Base-by-base conservation (phyloP, 2,329 filamentous ascomycete genomes). In the Ceratocystis alfenasii region DNA sequence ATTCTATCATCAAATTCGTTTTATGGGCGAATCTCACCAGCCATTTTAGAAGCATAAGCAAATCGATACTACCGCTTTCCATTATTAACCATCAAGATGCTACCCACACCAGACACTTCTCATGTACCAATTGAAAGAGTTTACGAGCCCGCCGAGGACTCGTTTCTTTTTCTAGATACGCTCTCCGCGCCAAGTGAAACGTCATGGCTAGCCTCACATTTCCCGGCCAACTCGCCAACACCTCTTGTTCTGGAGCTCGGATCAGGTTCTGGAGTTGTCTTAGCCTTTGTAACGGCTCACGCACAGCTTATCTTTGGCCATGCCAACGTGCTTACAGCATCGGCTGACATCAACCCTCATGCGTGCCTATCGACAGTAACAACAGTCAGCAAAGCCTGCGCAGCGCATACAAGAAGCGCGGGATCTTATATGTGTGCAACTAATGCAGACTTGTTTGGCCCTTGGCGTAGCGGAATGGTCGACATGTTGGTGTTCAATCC, bases 401-500 rank as follows among this genome's bases (percentile, higher is more conserved):
- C 1, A 28, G 60, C 57, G 12, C 59, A 65, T 44, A 22, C 3
- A n/a, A 55, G 28, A n/a, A 59, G 59, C 6, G 69, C 71, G 0
- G 66, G 65, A 5, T 75, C 74, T 15, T 89, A 87, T 70, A 75
- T 94, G 6, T 87, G 85, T 50, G 82, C 87, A 20, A 73, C 87
- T 30, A 85, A 85, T 67, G 87, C 83, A 1, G 90, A 97, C 72
- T 80, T 99, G 0, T 80, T 81, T 3, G 75, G 81, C 1, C 78
- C 86, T 0, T 76, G 95, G 50, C 72, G 77, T 0, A 66, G 62
- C 12, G 17, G 33, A 2, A 75, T 76, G 48, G 81, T 95, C 4
- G 94, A 99, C 73, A 81, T 99, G 10, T 80, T 99, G 69, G 82
- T 99, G 33, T 99, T 97, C 80, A 99, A 99, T 73, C 94, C 94